Base-by-base conservation (phyloP, 352 stramenopile species). In the Phytophthora agathidicida region DNA sequence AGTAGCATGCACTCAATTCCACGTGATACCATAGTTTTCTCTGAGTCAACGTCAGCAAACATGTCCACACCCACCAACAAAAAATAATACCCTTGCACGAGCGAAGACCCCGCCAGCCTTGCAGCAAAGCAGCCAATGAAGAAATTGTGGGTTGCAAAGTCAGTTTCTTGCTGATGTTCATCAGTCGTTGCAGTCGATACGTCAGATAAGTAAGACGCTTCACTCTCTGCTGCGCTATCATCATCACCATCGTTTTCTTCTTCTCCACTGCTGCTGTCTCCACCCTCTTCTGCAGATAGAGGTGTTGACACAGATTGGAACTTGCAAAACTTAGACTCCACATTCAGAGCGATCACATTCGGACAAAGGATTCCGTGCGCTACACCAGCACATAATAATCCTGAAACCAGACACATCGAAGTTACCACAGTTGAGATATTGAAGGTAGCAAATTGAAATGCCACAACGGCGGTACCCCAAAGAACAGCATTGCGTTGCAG, bases 61-160 rank as follows among this genome's bases (percentile, higher is more conserved):
- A 36, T 41, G 10, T 69, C 48, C n/a, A 84, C 30, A 33, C 85
- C 43, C 3, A 83, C 73, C 5, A 75, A 27, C 23, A 83, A 52
- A 28, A 89, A 87, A 48, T 83, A 91, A 45, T 77, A 85, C 1
- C 68, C 62, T 49, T 92, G 82, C 4, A 86, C 54, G 26, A 80
- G 36, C 1, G 62, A 72, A 17, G 73, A 84, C 0, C 75, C 78
- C 0, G 61, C 56, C 30, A 86, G 46, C 13, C 65, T 63, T 0
- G 73, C 69, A n/a, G 58, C 74, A 56, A 87, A 87, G 17, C 68
- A 81, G 10, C 60, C 61, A n/a, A 65, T 81, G 17, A 73, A 69
- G 39, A 66, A 73, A 8, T 54, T 53, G 24, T 70, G 59, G 20
- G 52, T 60, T 11, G 35, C 42, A 35, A 50, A 17, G 55, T 66